Evolutionary conservation across 139 green algal genomes (phyloP).

Genomic region (Pleodorina starrii): DNA sequence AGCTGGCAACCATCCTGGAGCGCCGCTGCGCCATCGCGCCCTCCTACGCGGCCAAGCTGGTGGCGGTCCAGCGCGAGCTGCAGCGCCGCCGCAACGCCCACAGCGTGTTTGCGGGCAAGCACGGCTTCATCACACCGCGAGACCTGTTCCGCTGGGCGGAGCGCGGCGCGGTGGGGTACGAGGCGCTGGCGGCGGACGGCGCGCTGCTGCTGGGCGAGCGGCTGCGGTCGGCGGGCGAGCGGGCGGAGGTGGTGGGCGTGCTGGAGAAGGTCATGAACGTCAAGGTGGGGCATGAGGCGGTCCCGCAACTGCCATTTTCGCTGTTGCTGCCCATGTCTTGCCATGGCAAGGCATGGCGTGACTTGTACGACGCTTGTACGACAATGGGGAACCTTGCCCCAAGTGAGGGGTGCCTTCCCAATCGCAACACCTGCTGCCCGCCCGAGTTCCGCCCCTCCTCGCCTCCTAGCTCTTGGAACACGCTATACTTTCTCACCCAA

Average conservation of each 20-base stretch:
- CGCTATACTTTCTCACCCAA: no score
- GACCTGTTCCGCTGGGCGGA: conserved; percentile 97
- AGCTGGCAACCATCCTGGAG: conserved; percentile 94
- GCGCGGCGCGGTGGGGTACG: conserved; percentile 86
- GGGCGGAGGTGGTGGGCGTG: conserved; percentile 80
- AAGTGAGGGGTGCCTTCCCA: no score
- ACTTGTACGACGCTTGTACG: no score
- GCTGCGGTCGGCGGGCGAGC: conserved; percentile 83
- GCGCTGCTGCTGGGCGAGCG: conserved; percentile 94
- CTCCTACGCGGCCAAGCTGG: conserved; percentile 90
- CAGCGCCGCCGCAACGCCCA: conserved; percentile 82
- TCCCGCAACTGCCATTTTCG: no score
- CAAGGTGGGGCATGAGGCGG: conserved; percentile 68
- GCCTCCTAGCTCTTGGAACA: no score
- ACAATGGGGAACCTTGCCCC: no score
- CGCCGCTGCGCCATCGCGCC: conserved; percentile 76
- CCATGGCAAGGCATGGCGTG: no score
- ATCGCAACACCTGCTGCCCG: no score
- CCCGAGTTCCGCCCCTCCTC: no score
- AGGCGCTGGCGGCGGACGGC: conserved; percentile 91
- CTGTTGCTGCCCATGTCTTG: no score
- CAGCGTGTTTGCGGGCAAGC: conserved; percentile 93
- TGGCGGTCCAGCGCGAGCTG: conserved; percentile 93
- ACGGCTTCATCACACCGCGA: conserved; percentile 97
- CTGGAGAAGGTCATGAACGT: conserved; percentile 77